These are phyloP conservation scores for Fusarium sp. DNA, from an alignment of 2,329 filamentous ascomycete genomes.

Conservation along the genomic window DNA sequence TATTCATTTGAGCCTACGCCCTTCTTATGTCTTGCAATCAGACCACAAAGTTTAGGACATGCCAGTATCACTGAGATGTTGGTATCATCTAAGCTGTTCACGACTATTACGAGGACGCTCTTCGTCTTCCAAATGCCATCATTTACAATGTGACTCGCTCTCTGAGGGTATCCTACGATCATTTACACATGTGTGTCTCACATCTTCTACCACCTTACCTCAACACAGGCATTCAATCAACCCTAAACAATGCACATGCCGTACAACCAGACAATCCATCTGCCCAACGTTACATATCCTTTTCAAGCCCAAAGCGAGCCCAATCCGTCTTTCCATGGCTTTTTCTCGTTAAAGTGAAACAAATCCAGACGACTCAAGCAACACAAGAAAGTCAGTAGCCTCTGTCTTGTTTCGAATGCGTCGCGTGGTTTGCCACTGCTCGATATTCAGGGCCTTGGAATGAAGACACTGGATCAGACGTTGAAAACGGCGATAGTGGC, in stretches of 20 bases:
- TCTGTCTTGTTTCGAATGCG: constrained; percentile 7
- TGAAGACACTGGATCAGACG: constrained; percentile 27
- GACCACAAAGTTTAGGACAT: too few species aligned
- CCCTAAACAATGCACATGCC: not conserved
- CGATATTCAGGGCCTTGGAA: not conserved
- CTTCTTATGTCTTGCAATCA: not conserved
- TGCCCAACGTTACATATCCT: constrained; percentile 36
- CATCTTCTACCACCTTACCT: not conserved
- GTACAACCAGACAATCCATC: constrained; percentile 15
- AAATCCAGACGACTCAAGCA: constrained; percentile 20
- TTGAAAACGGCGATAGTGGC: constrained; percentile 19
- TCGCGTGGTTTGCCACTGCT: constrained; percentile 17
- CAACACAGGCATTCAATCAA: not conserved
- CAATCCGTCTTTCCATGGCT: constrained; percentile 19
- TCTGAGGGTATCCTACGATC: not conserved
- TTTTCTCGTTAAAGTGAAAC: constrained; percentile 37
- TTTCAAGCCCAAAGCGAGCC: constrained; percentile 5
- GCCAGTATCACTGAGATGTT: not conserved
- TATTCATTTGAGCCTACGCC: not conserved
- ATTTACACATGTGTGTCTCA: not conserved
- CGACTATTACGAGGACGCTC: too few species aligned
- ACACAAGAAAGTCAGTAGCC: constrained; percentile 5
- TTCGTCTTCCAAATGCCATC: too few species aligned
- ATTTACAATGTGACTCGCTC: not conserved
- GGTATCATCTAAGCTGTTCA: too few species aligned